These are phyloP conservation scores for Amanita jacksonii DNA, from an alignment of 768 basidiomycete species.

Conservation along the genomic window DNA sequence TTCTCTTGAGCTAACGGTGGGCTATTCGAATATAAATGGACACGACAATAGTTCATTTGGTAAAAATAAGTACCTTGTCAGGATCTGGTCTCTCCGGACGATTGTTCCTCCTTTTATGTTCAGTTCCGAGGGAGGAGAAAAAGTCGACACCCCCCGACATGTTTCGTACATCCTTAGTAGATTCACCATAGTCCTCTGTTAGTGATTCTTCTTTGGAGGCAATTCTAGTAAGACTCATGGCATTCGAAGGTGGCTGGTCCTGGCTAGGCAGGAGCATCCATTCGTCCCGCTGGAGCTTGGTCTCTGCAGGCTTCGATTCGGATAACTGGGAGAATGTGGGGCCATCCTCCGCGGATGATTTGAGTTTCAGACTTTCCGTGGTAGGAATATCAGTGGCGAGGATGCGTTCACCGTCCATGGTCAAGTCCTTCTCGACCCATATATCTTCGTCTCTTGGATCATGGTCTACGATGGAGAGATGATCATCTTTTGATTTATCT, in stretches of 20 bases:
- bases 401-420: slow-evolving; percentile 68
- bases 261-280: slow-evolving; percentile 75
- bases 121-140: slow-evolving; percentile 81
- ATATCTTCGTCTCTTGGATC: slow-evolving; percentile 65
- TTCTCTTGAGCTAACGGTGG: slow-evolving; percentile 50
- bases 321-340: slow-evolving; percentile 24
- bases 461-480: slow-evolving; percentile 48
- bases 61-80: slow-evolving; percentile 46
- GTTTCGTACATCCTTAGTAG: slow-evolving; percentile 33
- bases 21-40: slow-evolving; percentile 28
- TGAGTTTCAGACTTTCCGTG: slow-evolving; percentile 58
- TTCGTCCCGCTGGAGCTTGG: slow-evolving; percentile 58
- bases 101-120: slow-evolving; percentile 55
- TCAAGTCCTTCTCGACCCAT: slow-evolving; percentile 86
- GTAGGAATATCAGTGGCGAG: slow-evolving; percentile 70
- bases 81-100: slow-evolving; percentile 52
- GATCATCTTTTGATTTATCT: slow-evolving; percentile 27
- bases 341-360: slow-evolving; percentile 43
- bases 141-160: slow-evolving; percentile 67
- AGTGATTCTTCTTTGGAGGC: slow-evolving; percentile 37
- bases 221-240: slow-evolving; percentile 10
- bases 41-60: neutral
- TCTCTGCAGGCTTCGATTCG: slow-evolving; percentile 39
- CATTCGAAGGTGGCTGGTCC: slow-evolving; percentile 17
- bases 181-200: slow-evolving; percentile 59